Conservation (phyloP, 2,329 filamentous ascomycete genomes). For the Apiospora koreana region DNA sequence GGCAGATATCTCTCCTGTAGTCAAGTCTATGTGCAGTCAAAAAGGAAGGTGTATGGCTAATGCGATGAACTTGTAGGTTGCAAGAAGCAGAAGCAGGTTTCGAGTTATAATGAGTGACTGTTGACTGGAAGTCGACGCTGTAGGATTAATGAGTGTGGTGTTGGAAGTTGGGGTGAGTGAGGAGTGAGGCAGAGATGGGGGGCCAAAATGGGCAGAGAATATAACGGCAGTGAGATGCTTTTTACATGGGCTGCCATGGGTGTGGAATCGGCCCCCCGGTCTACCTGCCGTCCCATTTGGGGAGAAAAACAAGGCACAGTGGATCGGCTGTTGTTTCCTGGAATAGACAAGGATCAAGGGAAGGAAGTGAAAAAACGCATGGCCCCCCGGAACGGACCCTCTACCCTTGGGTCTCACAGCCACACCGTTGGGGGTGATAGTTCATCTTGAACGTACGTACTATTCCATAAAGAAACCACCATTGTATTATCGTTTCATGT, state of each 20-base stretch:
- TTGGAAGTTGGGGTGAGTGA: conserved; percentile 4
- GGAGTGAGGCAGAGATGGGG: not conserved
- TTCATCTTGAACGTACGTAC: not conserved
- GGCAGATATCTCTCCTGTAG: conserved; percentile 5
- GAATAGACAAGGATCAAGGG: not conserved
- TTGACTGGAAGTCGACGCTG: not conserved
- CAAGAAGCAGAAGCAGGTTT: not conserved
- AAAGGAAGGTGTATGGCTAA: not conserved
- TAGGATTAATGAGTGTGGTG: not conserved
- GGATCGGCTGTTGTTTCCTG: not conserved
- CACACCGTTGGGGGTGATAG: not conserved
- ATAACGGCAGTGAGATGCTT: not conserved
- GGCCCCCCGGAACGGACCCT: conserved; percentile 7
- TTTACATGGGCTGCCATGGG: not conserved
- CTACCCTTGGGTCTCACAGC: not conserved
- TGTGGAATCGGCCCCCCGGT: not conserved
- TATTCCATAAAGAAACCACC: no score
- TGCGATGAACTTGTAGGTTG: not conserved
- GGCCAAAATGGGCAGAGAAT: not conserved
- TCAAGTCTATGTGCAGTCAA: conserved; percentile 7
- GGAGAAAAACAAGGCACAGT: conserved; percentile 2
- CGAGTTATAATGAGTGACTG: not conserved
- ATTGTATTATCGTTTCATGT: no score
- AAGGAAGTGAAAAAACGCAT: conserved; percentile 3
- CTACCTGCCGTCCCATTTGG: not conserved